phyloP scores from a whole-genome alignment of 106 monocot genomes.

The Ottelia alismoides region DNA sequence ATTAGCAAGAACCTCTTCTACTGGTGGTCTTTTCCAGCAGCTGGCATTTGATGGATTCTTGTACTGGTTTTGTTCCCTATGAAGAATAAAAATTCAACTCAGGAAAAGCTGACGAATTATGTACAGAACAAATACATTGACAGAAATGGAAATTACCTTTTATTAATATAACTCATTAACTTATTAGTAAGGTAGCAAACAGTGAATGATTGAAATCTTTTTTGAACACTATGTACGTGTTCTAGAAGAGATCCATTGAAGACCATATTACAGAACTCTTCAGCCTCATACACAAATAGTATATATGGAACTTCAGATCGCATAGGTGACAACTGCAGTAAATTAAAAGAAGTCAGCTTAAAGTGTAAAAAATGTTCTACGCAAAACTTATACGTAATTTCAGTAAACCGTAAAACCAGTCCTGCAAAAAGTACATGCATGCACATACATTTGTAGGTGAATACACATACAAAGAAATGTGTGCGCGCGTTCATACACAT shows the following conservation, averaged over 20 bases:
- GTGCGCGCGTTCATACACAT: too few species aligned
- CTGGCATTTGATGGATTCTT: conserved; percentile 39
- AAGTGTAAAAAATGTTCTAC: too few species aligned
- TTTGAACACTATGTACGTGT: conserved; percentile 50
- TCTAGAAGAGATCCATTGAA: conserved; percentile 36
- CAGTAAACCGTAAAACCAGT: too few species aligned
- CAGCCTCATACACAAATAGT: conserved; percentile 55
- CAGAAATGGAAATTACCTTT: conserved; percentile 40
- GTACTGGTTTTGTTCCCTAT: conserved; percentile 75
- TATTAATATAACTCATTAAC: conserved; percentile 68
- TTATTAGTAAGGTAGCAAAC: conserved; percentile 78
- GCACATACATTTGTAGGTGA: too few species aligned
- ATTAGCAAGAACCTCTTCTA: conserved; percentile 61
- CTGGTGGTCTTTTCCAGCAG: conserved; percentile 53
- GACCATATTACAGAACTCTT: conserved; percentile 86
- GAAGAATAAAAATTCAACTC: not conserved
- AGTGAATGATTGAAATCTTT: conserved; percentile 55
- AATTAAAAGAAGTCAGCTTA: too few species aligned
- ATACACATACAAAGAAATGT: too few species aligned
- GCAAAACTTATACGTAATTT: too few species aligned
- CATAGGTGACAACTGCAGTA: conserved; percentile 46
- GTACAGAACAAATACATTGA: not conserved
- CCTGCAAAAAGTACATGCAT: too few species aligned
- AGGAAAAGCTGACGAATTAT: not conserved
- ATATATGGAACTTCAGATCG: conserved; percentile 56